These are phyloP conservation scores for Neonothopanus nambi DNA, from an alignment of 1,284 basidiomycete species.

Conservation along the genomic window DNA sequence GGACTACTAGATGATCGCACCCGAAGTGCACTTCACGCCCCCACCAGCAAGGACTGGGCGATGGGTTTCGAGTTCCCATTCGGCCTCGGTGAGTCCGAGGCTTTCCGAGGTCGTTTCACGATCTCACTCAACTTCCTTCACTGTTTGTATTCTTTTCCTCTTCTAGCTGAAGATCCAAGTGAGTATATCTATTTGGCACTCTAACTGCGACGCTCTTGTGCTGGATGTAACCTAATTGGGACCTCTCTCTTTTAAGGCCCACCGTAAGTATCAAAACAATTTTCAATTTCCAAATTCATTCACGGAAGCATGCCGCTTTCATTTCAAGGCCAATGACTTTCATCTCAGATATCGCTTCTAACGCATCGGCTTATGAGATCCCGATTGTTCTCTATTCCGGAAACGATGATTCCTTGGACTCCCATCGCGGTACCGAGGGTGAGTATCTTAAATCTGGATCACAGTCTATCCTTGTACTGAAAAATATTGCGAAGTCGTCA, in stretches of 20 bases:
- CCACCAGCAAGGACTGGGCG: constrained; percentile 10
- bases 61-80: constrained; percentile 2
- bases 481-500: not conserved
- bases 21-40: constrained; percentile 19
- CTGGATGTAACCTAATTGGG: too few species aligned
- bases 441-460: not conserved
- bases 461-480: too few species aligned
- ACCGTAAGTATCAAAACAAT: not conserved
- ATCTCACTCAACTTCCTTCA: too few species aligned
- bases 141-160: too few species aligned
- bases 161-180: too few species aligned
- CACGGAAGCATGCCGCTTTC: not conserved
- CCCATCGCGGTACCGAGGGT: constrained; percentile 47
- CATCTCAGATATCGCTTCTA: constrained; percentile 45
- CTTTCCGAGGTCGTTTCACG: too few species aligned
- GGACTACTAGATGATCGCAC: constrained; percentile 15
- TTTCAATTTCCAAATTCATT: constrained; percentile 14
- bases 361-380: constrained; percentile 37
- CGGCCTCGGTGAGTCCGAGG: not conserved
- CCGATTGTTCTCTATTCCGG: constrained; percentile 47
- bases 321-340: constrained; percentile 44
- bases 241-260: not conserved
- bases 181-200: too few species aligned
- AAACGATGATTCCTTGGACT: constrained; percentile 48
- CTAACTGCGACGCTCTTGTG: too few species aligned